These are phyloP conservation scores for Rhizopus microsporus DNA, from an alignment of 371 early-diverging fungal species.

Conservation along the genomic window DNA sequence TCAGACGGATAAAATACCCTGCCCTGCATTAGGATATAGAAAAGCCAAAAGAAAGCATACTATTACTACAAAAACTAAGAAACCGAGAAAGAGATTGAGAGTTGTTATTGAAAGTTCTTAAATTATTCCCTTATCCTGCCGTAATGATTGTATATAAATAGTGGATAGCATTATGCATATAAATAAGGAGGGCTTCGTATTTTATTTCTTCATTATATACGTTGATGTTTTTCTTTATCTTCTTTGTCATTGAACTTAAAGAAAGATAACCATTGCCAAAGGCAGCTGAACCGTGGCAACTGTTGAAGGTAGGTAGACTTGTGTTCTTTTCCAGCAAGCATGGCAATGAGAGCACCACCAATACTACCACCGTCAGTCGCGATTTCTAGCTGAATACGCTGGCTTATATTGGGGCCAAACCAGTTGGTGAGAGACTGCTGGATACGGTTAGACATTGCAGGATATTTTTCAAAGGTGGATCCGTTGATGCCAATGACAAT, in stretches of 20 bases:
- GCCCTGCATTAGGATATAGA: neutral
- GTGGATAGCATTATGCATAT: no score
- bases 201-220: no score
- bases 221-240: no score
- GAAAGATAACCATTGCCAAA: no score
- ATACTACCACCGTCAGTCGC: conserved; percentile 51
- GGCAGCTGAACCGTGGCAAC: no score
- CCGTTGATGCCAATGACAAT: conserved; percentile 75
- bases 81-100: neutral
- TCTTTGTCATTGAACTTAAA: no score
- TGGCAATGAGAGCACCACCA: conserved; percentile 49
- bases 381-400: conserved; percentile 37
- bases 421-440: conserved; percentile 29
- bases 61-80: neutral
- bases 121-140: no score
- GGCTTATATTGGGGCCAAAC: conserved; percentile 33
- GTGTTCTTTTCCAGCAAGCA: conserved; percentile 31
- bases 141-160: no score
- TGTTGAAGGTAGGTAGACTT: neutral
- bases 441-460: conserved; percentile 54
- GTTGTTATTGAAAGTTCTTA: conserved; percentile 8
- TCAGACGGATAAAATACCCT: neutral
- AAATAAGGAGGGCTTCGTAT: no score
- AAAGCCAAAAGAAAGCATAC: neutral
- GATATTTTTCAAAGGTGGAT: conserved; percentile 86